Evolutionary conservation across 305 asterid species (phyloP).

Genomic region (Solanum aculeatissimum): DNA sequence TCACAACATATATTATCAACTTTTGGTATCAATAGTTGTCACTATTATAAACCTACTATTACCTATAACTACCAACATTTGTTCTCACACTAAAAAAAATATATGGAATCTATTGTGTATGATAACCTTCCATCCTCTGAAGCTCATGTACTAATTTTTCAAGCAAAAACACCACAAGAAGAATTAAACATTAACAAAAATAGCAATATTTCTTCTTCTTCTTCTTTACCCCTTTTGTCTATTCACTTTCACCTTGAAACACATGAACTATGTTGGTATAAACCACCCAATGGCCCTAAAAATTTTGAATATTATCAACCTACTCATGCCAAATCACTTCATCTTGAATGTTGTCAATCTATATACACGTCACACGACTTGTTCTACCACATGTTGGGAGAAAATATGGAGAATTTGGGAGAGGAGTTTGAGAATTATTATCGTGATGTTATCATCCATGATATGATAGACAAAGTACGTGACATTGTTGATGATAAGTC

Average conservation of each 20-base stretch:
- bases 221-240: background rate
- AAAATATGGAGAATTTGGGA: background rate
- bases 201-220: background rate
- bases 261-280: background rate
- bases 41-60: too few relatives aligned
- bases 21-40: too few relatives aligned
- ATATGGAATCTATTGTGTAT: background rate
- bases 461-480: background rate
- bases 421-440: background rate
- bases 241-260: background rate
- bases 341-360: background rate
- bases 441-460: background rate
- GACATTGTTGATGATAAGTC: background rate
- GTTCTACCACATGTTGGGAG: background rate
- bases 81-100: background rate
- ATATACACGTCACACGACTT: background rate
- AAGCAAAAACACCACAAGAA: background rate
- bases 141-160: background rate
- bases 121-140: background rate
- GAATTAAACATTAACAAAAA: background rate
- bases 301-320: background rate
- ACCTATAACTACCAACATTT: background rate
- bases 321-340: background rate
- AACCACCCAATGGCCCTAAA: background rate
- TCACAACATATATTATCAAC: background rate